A percentile compares a stretch with the other conserved stretches of the same genome.
Conservation (phyloP, 2,329 filamentous ascomycete genomes). For the Aspergillus texensis region DNA sequence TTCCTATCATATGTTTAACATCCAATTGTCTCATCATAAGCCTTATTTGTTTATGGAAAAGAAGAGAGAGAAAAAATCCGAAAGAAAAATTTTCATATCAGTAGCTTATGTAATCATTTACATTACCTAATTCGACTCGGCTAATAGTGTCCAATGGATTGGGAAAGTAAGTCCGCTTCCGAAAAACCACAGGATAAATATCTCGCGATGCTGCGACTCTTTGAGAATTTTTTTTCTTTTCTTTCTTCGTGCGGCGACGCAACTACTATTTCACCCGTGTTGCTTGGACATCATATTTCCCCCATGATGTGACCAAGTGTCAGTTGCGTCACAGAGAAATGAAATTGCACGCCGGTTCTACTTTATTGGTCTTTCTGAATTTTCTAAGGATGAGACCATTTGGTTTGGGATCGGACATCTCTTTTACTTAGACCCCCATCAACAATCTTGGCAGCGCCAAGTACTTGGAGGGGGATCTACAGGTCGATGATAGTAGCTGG, state of each 20-base stretch:
- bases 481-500: neutral
- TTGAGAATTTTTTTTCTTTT: slow-evolving; percentile 51
- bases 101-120: slow-evolving; percentile 6
- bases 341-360: slow-evolving; percentile 74
- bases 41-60: slow-evolving; percentile 30
- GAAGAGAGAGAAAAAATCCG: slow-evolving; percentile 13
- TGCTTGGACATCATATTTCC: slow-evolving; percentile 66
- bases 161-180: slow-evolving; percentile 22
- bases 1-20: slow-evolving; percentile 48
- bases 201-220: slow-evolving; percentile 10
- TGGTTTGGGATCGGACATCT: slow-evolving; percentile 61
- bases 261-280: slow-evolving; percentile 73
- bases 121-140: slow-evolving; percentile 18
- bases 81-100: neutral
- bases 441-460: neutral
- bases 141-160: neutral
- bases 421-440: slow-evolving; percentile 9
- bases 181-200: slow-evolving; percentile 29
- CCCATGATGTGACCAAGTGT: slow-evolving; percentile 66
- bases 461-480: neutral
- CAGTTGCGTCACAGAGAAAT: slow-evolving; percentile 76
- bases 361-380: slow-evolving; percentile 52
- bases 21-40: slow-evolving; percentile 49
- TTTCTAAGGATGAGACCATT: slow-evolving; percentile 47
- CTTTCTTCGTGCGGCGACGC: slow-evolving; percentile 80